phyloP scores from a whole-genome alignment of 2,329 filamentous ascomycete species.

The Geosmithia putterillii region DNA sequence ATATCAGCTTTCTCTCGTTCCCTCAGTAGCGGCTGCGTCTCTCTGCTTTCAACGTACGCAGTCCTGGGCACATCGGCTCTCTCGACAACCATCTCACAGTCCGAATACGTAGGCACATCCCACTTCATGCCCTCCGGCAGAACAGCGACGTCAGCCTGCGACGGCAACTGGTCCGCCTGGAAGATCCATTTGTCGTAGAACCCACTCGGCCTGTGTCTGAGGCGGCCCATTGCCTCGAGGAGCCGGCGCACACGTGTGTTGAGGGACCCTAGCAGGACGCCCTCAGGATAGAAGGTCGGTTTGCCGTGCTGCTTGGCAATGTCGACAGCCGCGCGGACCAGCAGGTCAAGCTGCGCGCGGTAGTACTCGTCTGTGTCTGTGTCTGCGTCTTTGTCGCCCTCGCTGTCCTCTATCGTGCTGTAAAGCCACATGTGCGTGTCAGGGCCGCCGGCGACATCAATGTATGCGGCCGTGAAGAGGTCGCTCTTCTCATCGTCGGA shows the following conservation, averaged over 20 bases:
- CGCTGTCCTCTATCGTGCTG: slow-evolving; percentile 31
- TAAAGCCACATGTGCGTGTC: slow-evolving; percentile 58
- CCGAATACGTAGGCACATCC: slow-evolving; percentile 35
- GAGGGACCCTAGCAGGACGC: slow-evolving; percentile 23
- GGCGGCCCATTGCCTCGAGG: slow-evolving; percentile 6
- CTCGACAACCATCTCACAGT: slow-evolving; percentile 42
- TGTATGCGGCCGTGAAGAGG: slow-evolving; percentile 42
- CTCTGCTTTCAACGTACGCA: slow-evolving; percentile 22
- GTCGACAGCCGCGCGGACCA: slow-evolving; percentile 5
- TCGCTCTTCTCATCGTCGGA: slow-evolving; percentile 7
- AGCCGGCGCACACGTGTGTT: slow-evolving; percentile 15
- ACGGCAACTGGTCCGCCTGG: slow-evolving; percentile 28
- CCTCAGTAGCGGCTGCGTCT: no score
- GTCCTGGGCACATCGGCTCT: slow-evolving; percentile 44
- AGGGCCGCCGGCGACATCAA: slow-evolving; percentile 46
- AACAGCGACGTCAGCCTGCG: slow-evolving; percentile 6
- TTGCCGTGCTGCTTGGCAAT: slow-evolving; percentile 12
- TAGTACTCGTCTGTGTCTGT: slow-evolving; percentile 12
- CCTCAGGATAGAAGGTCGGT: slow-evolving; percentile 9
- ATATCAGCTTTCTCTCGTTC: not conserved
- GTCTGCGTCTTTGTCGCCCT: slow-evolving; percentile 4
- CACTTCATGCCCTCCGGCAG: slow-evolving; percentile 40
- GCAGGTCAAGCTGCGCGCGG: slow-evolving; percentile 18
- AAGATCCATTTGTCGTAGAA: slow-evolving; percentile 49
- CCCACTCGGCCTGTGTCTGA: slow-evolving; percentile 8